These are phyloP conservation scores for Lentinula edodes DNA, from an alignment of 768 basidiomycete genomes.

Conservation along the genomic window DNA sequence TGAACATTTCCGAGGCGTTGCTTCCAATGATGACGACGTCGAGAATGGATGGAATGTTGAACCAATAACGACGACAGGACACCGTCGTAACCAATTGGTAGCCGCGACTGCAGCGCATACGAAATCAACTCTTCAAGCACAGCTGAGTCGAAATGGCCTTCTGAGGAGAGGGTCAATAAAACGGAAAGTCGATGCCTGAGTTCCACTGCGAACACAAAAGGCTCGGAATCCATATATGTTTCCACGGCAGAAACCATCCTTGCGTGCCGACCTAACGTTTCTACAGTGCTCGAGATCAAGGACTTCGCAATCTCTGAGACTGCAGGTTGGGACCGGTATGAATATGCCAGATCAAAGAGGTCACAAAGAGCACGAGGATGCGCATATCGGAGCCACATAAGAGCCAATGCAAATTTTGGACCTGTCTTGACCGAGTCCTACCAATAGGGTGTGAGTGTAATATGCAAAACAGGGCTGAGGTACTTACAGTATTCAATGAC, in stretches of 20 bases:
- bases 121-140: conserved; percentile 47
- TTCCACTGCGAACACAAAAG: not conserved
- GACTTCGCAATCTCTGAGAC: not conserved
- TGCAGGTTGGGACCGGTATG: not conserved
- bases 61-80: not conserved
- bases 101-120: conserved; percentile 28
- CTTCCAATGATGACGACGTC: not conserved
- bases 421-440: not conserved
- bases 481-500: not conserved
- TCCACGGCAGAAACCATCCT: not conserved
- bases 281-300: not conserved
- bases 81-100: conserved; percentile 33
- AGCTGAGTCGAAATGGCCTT: conserved; percentile 23
- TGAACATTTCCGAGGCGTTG: not conserved
- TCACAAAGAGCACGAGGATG: conserved; percentile 31
- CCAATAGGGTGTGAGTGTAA: not conserved
- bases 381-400: conserved; percentile 57
- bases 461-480: not conserved
- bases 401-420: conserved; percentile 19
- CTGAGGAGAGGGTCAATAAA: not conserved
- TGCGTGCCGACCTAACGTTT: not conserved
- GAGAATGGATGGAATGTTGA: not conserved
- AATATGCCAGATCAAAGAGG: conserved; percentile 34
- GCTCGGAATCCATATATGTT: not conserved
- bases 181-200: not conserved